These are phyloP conservation scores for Phytophthora citricola DNA, from an alignment of 352 stramenopile genomes.

Conservation along the genomic window DNA sequence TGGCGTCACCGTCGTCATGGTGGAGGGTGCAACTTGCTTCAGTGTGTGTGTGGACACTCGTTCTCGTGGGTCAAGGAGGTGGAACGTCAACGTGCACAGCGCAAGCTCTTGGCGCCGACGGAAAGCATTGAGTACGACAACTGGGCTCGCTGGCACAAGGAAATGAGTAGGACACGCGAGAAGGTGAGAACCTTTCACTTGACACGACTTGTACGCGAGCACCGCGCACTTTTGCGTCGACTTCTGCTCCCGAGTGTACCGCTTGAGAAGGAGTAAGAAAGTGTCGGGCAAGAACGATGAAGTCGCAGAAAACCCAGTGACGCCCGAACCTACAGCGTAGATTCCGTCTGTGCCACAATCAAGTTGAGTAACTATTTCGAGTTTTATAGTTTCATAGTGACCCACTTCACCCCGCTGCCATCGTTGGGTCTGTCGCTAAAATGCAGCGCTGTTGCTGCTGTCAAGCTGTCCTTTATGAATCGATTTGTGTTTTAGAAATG, in stretches of 20 bases:
- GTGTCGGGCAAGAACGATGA: background rate
- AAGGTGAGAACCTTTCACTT: constrained; percentile 43
- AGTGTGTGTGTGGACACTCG: constrained; percentile 56
- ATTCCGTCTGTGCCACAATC: too few relatives aligned
- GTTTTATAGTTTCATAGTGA: too few relatives aligned
- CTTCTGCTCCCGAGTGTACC: constrained; percentile 36
- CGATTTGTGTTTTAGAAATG: too few relatives aligned
- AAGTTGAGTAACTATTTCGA: too few relatives aligned
- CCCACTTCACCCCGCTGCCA: too few relatives aligned
- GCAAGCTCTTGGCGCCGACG: constrained; percentile 48
- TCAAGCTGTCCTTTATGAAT: too few relatives aligned
- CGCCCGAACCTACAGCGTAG: too few relatives aligned
- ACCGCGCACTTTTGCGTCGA: constrained; percentile 38
- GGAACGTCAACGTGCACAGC: constrained; percentile 54
- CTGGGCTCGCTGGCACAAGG: constrained; percentile 43
- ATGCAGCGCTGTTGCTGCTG: too few relatives aligned
- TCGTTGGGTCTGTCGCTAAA: too few relatives aligned
- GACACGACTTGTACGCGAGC: constrained; percentile 36
- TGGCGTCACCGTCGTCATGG: constrained; percentile 66
- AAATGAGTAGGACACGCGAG: constrained; percentile 21
- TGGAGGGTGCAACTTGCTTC: constrained; percentile 62
- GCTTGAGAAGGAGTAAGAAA: constrained; percentile 18
- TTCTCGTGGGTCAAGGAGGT: constrained; percentile 62
- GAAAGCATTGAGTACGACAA: constrained; percentile 32
- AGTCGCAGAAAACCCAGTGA: too few relatives aligned